Evolutionary conservation across 1,284 basidiomycete species (phyloP), one percentile per base, ranked within the genome.

Genomic region (Thecaphora thlaspeos): DNA sequence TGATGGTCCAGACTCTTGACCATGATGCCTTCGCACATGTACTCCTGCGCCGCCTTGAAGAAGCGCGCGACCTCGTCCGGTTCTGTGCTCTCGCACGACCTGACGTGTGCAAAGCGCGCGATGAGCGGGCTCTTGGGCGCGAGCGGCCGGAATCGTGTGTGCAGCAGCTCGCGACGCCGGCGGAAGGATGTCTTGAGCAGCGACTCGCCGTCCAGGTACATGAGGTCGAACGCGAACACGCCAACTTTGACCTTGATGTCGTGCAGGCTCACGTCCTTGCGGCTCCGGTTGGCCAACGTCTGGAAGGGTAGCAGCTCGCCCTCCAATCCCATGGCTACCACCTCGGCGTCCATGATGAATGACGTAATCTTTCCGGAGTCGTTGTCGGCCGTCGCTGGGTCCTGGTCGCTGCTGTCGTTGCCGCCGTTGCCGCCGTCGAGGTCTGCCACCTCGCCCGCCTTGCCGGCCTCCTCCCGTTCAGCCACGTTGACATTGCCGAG

Each of bases 11-110:
- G 68, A 19, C 90, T 87, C 81, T 95, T 96, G 73, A 95, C 84
- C 91, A 96, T 94, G 64, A 95, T 82, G 4, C 92, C 92, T 78
- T 96, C 92, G 56, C 88, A 90, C 53, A 87, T 87, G 75, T 86
- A 86, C 70, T 86, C 84, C n/a, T 91, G 83, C 4, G 90, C 88
- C 56, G 82, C 82, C 64, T 86, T 81, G 83, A 91, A 91, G 77
- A 95, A 95, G 18, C 50, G 83, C 71, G 88, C 84, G 10, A 95
- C 83, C 10, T 81, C 83, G 19, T 84, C 84, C 45, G 83, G 82
- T 60, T 82, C 76, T 57, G 83, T 80, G 78, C 87, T 90, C 73
- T 90, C 88, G 62, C 88, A 85, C 51, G 83, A 87, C 62, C 85
- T 83, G 28, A 93, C 89, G 75, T 91, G 89, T 42, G 83, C 81